Base-by-base conservation (phyloP, 2,329 filamentous ascomycete genomes). In the Cordyceps farinosa region DNA sequence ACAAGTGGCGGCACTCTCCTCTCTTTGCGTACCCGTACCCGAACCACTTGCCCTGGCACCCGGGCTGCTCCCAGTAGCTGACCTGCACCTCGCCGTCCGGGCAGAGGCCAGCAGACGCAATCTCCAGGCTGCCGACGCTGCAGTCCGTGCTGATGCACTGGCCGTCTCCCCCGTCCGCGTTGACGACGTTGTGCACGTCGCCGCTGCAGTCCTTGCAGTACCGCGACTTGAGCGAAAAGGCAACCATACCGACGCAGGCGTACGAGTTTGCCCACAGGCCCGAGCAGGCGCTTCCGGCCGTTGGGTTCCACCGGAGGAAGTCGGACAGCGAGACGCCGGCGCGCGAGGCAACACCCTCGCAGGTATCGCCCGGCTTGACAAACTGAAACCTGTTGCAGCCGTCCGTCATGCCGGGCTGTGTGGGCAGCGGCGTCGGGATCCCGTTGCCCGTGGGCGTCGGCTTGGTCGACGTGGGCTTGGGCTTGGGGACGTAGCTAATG, bases 251-350 rank as follows among this genome's bases (percentile, higher is more conserved):
- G 2, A 66, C 58, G 51, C 66, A 68, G 10, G 62, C 64, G 34
- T 67, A 62, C 17, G 62, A 45, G 30, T 58, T 61, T 1, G 51
- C 40, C 64, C 63, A 65, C 1, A 67, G 45, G 27, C 63, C 63
- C 15, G 57, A 55, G 56, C 66, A 66, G 30, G n/a, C 17, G 10
- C 32, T 30, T 2, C 62, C 64, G 32, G 48, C 47, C 17, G 42
- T 40, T 13, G 61, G 52, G 60, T 67, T 67, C 65, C 66, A 66
- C n/a, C 42, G 34, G 27, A 48, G n/a, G 48, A 67, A 65, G 34
- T 64, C 42, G 4, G 52, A 44, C 3, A 63, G 15, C 17, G 58
- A 15, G 61, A 65, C 56, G 32, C 40, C 32, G 40, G 45, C 51
- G 11, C 38, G 29, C 10, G 32, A 13, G n/a, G 62, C 38, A n/a